A percentile compares a stretch with the other conserved stretches of the same genome.
These are phyloP conservation scores for Secale cereale DNA, from an alignment of 176 grass and related monocot genomes.

Conservation along the genomic window DNA sequence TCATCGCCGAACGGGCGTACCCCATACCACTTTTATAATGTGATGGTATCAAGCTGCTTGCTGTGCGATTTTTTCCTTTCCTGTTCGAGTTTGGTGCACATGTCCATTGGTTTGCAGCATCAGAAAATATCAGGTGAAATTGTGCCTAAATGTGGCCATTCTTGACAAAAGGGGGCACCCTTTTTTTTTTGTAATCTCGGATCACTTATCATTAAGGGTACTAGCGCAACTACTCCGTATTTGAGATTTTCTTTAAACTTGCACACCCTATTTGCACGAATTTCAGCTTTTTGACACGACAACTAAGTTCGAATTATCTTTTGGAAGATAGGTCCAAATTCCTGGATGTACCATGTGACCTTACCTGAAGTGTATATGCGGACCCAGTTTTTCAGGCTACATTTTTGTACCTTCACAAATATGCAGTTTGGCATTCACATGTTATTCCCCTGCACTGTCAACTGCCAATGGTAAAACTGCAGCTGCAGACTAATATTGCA, in stretches of 20 bases:
- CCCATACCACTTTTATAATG: constrained; percentile 5
- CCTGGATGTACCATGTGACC: no score
- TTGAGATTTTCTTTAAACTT: no score
- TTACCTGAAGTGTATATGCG: not conserved
- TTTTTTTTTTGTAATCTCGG: not conserved
- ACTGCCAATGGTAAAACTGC: not conserved
- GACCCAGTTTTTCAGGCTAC: not conserved
- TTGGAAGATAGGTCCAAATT: not conserved
- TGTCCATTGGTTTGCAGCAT: not conserved
- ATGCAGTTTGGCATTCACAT: not conserved
- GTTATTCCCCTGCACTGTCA: not conserved
- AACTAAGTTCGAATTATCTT: not conserved
- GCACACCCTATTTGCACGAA: not conserved
- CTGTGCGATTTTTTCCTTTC: not conserved
- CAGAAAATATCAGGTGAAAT: not conserved
- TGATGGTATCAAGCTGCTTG: not conserved
- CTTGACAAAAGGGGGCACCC: not conserved
- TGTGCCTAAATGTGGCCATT: not conserved
- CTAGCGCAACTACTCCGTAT: no score
- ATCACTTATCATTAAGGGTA: not conserved
- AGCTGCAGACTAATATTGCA: not conserved
- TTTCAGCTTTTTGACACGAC: not conserved
- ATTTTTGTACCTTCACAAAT: not conserved
- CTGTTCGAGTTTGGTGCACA: not conserved
- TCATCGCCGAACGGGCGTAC: constrained; percentile 23